Evolutionary conservation across 768 basidiomycete species (phyloP).

Genomic region (Termitomyces sp.): DNA sequence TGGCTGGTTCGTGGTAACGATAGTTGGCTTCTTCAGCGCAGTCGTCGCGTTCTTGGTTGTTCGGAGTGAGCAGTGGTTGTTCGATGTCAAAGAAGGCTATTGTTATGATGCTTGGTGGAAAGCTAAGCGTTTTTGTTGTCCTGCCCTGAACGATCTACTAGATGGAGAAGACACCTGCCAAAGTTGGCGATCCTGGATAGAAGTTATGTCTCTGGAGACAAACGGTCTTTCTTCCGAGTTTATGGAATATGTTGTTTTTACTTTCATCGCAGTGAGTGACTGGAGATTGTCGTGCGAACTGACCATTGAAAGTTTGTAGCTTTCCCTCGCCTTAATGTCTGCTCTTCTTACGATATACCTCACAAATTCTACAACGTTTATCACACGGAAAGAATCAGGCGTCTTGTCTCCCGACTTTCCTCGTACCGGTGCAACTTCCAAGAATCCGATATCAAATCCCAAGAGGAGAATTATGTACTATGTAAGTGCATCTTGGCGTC

Average conservation of each 20-base stretch:
- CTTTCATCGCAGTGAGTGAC: slow-evolving; percentile 68
- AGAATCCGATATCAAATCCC: slow-evolving; percentile 17
- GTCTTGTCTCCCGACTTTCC: slow-evolving; percentile 49
- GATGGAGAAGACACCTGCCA: slow-evolving; percentile 40
- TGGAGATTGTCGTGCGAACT: background rate
- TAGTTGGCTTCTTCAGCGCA: slow-evolving; percentile 85
- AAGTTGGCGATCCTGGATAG: slow-evolving; percentile 75
- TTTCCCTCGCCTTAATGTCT: slow-evolving; percentile 67
- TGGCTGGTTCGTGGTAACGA: slow-evolving; percentile 87
- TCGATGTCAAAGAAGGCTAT: slow-evolving; percentile 90
- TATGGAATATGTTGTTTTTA: slow-evolving; percentile 66
- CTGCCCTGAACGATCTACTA: slow-evolving; percentile 22
- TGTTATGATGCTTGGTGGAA: slow-evolving; percentile 68
- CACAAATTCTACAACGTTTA: slow-evolving; percentile 84
- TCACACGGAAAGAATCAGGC: slow-evolving; percentile 87
- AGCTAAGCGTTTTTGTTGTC: slow-evolving; percentile 82
- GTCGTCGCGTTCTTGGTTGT: slow-evolving; percentile 83
- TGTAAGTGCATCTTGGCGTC: slow-evolving; percentile 38
- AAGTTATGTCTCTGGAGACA: slow-evolving; percentile 35
- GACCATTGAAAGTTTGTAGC: slow-evolving; percentile 31
- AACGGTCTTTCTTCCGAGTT: slow-evolving; percentile 34
- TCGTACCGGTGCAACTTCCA: slow-evolving; percentile 19
- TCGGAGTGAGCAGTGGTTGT: slow-evolving; percentile 82
- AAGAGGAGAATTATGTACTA: slow-evolving; percentile 80
- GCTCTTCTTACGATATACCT: slow-evolving; percentile 80